These are phyloP conservation scores for Aureobasidium lini DNA, from an alignment of 2,329 filamentous ascomycete species.

Conservation along the genomic window DNA sequence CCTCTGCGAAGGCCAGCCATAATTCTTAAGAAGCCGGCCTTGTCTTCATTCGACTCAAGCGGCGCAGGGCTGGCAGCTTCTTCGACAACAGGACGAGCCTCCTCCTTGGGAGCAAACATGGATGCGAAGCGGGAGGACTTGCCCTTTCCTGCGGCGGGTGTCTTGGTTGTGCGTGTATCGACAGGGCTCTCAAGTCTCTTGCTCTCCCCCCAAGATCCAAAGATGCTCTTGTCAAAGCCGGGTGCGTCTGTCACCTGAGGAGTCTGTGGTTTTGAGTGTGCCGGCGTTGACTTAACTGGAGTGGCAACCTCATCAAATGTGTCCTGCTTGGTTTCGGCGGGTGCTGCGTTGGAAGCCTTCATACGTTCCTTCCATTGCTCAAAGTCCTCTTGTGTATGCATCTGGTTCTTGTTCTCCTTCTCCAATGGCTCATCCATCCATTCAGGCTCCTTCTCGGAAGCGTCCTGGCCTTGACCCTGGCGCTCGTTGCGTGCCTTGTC, in stretches of 20 bases:
- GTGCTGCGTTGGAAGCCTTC: conserved; percentile 49
- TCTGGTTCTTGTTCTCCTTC: conserved; percentile 61
- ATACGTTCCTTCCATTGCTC: conserved; percentile 90
- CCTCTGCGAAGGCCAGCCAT: conserved; percentile 68
- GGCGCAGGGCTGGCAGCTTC: conserved; percentile 13
- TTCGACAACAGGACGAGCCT: conserved; percentile 17
- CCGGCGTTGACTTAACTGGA: conserved; percentile 16
- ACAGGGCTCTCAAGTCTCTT: conserved; percentile 36
- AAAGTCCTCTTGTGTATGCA: conserved; percentile 85
- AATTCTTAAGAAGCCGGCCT: conserved; percentile 77
- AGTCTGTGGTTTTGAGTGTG: conserved; percentile 44
- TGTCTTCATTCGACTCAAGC: conserved; percentile 54
- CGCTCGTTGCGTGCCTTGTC: conserved; percentile 43
- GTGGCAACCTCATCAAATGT: conserved; percentile 17
- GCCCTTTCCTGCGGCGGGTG: conserved; percentile 42
- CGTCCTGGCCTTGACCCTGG: conserved; percentile 35
- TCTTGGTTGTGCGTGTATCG: conserved; percentile 25
- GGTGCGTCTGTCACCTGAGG: conserved; percentile 54
- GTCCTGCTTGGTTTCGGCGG: conserved; percentile 27
- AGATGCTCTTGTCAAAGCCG: conserved; percentile 66
- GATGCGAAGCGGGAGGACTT: conserved; percentile 83
- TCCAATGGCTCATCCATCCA: conserved; percentile 62
- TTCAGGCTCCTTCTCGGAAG: conserved; percentile 74
- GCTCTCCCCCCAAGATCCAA: conserved; percentile 52
- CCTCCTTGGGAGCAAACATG: conserved; percentile 47